Evolutionary conservation across 2,329 filamentous ascomycete genomes (phyloP).

Genomic region (Hawksworthiomyces lignivorus): DNA sequence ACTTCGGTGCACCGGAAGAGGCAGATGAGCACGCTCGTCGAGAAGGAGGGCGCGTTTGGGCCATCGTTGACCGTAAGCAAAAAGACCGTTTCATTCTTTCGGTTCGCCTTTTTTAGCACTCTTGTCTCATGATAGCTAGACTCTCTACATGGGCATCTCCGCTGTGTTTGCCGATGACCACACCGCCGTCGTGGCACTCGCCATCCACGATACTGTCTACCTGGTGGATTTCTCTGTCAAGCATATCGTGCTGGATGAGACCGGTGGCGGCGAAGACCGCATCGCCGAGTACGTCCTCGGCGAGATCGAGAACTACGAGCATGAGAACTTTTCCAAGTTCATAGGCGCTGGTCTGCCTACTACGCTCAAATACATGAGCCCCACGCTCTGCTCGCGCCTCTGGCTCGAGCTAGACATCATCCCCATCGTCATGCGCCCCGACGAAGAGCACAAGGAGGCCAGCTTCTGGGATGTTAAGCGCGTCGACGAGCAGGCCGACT

Average conservation of each 20-base stretch:
- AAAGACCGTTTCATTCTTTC: constrained; percentile 12
- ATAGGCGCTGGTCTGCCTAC: constrained; percentile 64
- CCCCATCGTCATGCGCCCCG: constrained; percentile 54
- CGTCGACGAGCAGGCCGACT: constrained; percentile 77
- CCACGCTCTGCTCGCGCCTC: constrained; percentile 58
- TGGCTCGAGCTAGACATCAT: constrained; percentile 74
- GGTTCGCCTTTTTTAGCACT: not conserved
- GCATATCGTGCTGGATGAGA: constrained; percentile 39
- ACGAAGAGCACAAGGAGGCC: constrained; percentile 33
- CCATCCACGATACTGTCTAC: constrained; percentile 67
- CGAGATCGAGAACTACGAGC: constrained; percentile 51
- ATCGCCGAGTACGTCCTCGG: constrained; percentile 54
- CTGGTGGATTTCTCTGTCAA: constrained; percentile 64
- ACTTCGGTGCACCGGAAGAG: constrained; percentile 38
- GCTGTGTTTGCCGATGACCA: constrained; percentile 43
- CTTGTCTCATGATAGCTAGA: constrained; percentile 26
- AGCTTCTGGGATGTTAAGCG: constrained; percentile 46
- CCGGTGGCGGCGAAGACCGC: constrained; percentile 33
- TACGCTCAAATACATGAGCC: constrained; percentile 51
- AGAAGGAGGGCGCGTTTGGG: constrained; percentile 35
- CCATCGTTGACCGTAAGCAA: constrained; percentile 41
- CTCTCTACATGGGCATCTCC: constrained; percentile 56
- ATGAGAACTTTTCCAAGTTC: constrained; percentile 63
- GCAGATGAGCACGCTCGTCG: constrained; percentile 37
- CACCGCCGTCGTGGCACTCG: constrained; percentile 54